A percentile compares a stretch with the other conserved stretches of the same genome.
Conservation (phyloP, 805 yeast species). For the Brettanomyces anomalus region DNA sequence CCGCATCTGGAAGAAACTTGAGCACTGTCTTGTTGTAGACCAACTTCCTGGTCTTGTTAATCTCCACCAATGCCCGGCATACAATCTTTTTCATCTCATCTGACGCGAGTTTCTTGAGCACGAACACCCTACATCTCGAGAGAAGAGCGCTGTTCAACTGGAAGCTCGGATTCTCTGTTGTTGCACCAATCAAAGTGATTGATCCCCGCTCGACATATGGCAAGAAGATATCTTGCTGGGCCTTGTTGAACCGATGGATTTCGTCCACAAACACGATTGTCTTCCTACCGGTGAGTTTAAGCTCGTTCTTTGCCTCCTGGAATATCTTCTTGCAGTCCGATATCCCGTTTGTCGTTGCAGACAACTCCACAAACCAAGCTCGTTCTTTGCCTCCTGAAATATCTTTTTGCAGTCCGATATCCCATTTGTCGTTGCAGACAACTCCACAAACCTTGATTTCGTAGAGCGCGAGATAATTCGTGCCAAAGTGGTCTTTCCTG, state of each 20-base stretch:
- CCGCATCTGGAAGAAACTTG: conserved; percentile 44
- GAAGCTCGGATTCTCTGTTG: conserved; percentile 90
- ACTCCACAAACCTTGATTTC: conserved; percentile 56
- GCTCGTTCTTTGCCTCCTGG: conserved; percentile 37
- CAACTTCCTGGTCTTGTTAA: conserved; percentile 53
- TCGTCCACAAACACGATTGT: conserved; percentile 86
- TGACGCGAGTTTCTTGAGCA: conserved; percentile 42
- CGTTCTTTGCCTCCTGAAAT: conserved; percentile 42
- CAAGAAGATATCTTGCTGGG: conserved; percentile 82
- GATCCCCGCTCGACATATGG: conserved; percentile 82
- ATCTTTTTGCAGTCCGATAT: conserved; percentile 56
- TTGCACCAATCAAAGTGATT: conserved; percentile 85
- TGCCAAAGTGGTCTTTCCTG: conserved; percentile 78
- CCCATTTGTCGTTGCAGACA: conserved; percentile 76
- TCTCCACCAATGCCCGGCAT: conserved; percentile 44
- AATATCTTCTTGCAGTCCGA: conserved; percentile 58
- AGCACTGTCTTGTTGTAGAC: conserved; percentile 41
- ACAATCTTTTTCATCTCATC: conserved; percentile 47
- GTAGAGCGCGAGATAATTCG: conserved; percentile 48
- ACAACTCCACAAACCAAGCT: conserved; percentile 72
- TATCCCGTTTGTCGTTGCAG: conserved; percentile 72
- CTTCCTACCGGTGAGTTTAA: conserved; percentile 37
- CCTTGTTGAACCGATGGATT: conserved; percentile 76
- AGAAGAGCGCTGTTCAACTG: conserved; percentile 74
- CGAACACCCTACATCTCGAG: conserved; percentile 78